These are phyloP conservation scores for Aureobasidium sp. DNA, from an alignment of 2,329 filamentous ascomycete species.

Conservation along the genomic window DNA sequence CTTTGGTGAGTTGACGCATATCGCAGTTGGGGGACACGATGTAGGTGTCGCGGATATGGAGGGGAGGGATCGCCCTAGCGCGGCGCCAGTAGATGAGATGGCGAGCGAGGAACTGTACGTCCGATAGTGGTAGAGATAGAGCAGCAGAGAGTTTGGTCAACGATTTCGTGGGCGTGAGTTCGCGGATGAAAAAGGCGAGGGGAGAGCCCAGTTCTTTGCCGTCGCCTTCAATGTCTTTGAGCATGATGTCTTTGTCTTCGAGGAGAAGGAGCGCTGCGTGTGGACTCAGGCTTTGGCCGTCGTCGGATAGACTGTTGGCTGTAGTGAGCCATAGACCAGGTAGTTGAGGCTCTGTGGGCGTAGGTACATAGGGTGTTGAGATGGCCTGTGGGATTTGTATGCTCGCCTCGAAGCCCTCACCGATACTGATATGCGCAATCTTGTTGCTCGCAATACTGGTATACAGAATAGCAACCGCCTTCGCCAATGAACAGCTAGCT, in stretches of 20 bases:
- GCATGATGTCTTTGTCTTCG: slow-evolving; percentile 71
- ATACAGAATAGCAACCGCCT: slow-evolving; percentile 74
- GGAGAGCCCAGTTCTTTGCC: slow-evolving; percentile 65
- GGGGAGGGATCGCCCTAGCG: slow-evolving; percentile 80
- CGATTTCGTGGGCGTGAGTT: slow-evolving; percentile 51
- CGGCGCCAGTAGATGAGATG: slow-evolving; percentile 96
- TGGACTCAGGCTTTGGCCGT: slow-evolving; percentile 61
- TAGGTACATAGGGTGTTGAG: slow-evolving; percentile 65
- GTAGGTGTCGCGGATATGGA: slow-evolving; percentile 84
- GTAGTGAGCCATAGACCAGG: slow-evolving; percentile 81
- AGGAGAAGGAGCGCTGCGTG: slow-evolving; percentile 82
- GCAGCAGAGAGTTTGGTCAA: slow-evolving; percentile 64
- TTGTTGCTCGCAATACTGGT: slow-evolving; percentile 72
- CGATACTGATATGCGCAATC: slow-evolving; percentile 75
- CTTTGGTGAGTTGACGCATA: slow-evolving; percentile 58
- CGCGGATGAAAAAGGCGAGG: slow-evolving; percentile 63
- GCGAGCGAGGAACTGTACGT: slow-evolving; percentile 79
- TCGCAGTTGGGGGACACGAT: slow-evolving; percentile 87
- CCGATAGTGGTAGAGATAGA: slow-evolving; percentile 63
- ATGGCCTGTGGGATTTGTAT: slow-evolving; percentile 54
- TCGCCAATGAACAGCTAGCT: slow-evolving; percentile 66
- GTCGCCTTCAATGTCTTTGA: slow-evolving; percentile 59
- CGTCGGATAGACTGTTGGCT: slow-evolving; percentile 64
- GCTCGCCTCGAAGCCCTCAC: slow-evolving; percentile 51
- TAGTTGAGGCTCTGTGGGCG: slow-evolving; percentile 57